Percentiles rank a stretch among this genome's conserved stretches.
Evolutionary conservation across 768 basidiomycete species (phyloP).

Genomic region (Mrakia hoshinonis): DNA sequence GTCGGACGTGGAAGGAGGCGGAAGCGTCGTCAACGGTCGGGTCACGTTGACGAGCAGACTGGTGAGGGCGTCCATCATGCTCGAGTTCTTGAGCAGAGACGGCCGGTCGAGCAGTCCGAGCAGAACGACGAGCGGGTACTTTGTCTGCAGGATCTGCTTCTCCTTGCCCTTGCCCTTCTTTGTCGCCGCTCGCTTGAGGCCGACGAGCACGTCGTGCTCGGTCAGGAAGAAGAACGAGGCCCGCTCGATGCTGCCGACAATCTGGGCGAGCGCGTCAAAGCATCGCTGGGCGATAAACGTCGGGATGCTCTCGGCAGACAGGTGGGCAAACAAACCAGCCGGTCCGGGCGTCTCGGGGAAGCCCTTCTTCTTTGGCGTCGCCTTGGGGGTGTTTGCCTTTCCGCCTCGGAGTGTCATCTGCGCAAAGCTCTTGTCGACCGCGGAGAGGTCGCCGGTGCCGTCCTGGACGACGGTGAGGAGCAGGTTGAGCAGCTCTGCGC

Average conservation of each 20-base stretch:
- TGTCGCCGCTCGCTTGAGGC: constrained; percentile 51
- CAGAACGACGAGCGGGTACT: constrained; percentile 84
- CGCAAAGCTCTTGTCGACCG: constrained; percentile 82
- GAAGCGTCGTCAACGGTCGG: constrained; percentile 60
- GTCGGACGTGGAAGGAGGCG: constrained; percentile 27
- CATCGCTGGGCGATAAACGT: constrained; percentile 90
- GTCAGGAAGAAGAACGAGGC: constrained; percentile 89
- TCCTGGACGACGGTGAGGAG: constrained; percentile 90
- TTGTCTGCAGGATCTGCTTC: constrained; percentile 60
- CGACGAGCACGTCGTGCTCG: constrained; percentile 82
- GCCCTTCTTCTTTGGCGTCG: constrained; percentile 57
- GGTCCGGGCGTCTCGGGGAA: constrained; percentile 37
- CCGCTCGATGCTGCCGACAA: constrained; percentile 73
- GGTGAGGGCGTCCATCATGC: constrained; percentile 89
- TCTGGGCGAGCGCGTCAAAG: constrained; percentile 78
- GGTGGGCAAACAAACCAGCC: constrained; percentile 46
- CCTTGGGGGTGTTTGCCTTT: constrained; percentile 47
- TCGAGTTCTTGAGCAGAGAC: constrained; percentile 71
- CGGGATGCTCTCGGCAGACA: constrained; percentile 65
- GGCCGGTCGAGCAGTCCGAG: constrained; percentile 80
- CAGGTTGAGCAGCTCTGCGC: constrained; percentile 86
- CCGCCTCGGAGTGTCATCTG: constrained; percentile 69
- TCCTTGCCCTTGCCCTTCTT: constrained; percentile 97
- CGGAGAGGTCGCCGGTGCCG: constrained; percentile 80
- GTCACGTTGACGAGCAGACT: constrained; percentile 79